Evolutionary conservation across 129 eudicot species (phyloP), one percentile per base, ranked within the genome.

Genomic region (Heracleum sosnowskyi): DNA sequence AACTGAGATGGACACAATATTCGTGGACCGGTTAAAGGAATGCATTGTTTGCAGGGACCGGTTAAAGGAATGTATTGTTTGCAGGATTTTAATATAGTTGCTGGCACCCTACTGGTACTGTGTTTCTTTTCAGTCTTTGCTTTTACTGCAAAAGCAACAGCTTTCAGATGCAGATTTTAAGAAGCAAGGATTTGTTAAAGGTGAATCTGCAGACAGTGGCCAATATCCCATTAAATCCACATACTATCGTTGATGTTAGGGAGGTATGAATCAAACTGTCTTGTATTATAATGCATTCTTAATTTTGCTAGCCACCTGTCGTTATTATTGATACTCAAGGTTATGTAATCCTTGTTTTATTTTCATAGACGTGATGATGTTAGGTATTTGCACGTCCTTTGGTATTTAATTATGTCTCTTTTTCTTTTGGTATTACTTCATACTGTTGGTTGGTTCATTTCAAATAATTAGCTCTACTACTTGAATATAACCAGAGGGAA

Each of bases 191-290:
- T 78, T 76, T 96, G 66, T 77, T 96, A 79, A 88, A 85, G 76
- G 86, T 96, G 63, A 87, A 90, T 82, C 53, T 96, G 66, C 89
- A 91, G 79, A 92, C 97, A 74, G 79, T 87, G 62, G 92, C 97
- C 53, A 82, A 90, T 87, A 78, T 96, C 53, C 91, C 97, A 8
- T 76, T 96, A 41, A 82, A 84, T 42, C 88, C 90, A 18, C 97
- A 96, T 75, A 87, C 95, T 1, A 41, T 92, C 60, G 96, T 84
- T 76, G 99, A 96, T 77, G 81, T 96, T 77, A 87, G 82, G 83
- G 97, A 96, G 97, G 99, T 96, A 66, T 1, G 7, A 69, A 34
- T 33, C 57, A 11, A 60, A 60, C 13, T 44, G 22, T 73, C n/a
- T 15, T 73, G 16, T 5, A 26, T 22, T 22, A 39, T 40, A 40